Evolutionary conservation across 2,329 filamentous ascomycete genomes (phyloP), one percentile per base, ranked within the genome.

Genomic region (Cadophora luteo-olivacea): DNA sequence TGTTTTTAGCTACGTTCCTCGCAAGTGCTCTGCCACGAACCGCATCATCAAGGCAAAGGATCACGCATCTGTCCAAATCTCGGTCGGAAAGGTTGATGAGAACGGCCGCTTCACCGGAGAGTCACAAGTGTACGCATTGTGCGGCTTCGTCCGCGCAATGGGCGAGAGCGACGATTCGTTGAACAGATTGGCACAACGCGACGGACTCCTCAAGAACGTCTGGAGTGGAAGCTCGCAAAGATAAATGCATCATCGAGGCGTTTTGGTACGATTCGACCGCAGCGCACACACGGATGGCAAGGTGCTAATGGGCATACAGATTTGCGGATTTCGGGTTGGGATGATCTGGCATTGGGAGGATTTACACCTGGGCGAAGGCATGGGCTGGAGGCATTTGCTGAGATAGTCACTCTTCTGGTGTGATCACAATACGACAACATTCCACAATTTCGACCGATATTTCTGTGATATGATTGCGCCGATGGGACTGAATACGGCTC

Each of bases 1-100:
- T 38, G 71, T 22, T 68, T 69, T 73, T 81, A 97, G 93, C 84
- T 97, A 97, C 91, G 92, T 97, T 88, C 94, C 94, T 83, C 93
- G 95, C 89, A 98, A 97, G 89, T 98, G 95, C 92, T 93, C 89
- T 84, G 94, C 94, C 79, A 97, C 95, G 84, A 97, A 97, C 93
- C 93, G 96, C 86, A 97, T 98, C 89, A 98, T 99, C 91, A 97
- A 97, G 89, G 94, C 96, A 88, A 97, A 98, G 88, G 96, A 99
- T 87, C 96, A 99, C 89, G 95, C 93, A 79, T 97, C 93, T 73
- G 96, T 98, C 79, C 96, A 99, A 86, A 93, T 99, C 84, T 93
- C 91, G 79, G 87, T 99, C 82, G 95, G 91, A 84, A 98, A 97
- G 88, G 96, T 99, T 79, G 95, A 98, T 84, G 96, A 99, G 91